phyloP scores from a whole-genome alignment of 805 yeast species.

The Schizosaccharomyces octosporus region DNA sequence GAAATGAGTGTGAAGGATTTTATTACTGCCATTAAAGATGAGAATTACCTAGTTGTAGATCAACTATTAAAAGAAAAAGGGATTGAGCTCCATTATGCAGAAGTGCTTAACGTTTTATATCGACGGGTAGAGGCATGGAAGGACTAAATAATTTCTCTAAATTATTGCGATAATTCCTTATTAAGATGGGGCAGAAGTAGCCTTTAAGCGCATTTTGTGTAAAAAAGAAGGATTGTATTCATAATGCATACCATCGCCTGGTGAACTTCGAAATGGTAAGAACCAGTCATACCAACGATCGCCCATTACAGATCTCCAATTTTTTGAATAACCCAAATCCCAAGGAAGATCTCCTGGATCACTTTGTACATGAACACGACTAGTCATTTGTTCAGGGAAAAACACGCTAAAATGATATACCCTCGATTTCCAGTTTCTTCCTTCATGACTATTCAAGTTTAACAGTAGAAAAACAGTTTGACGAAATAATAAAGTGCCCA shows the following conservation, averaged over 20 bases:
- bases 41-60: background rate
- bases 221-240: background rate
- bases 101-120: background rate
- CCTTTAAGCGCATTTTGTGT: background rate
- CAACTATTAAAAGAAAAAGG: background rate
- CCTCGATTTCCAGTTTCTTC: background rate
- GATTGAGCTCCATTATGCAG: background rate
- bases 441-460: background rate
- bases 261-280: background rate
- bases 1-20: background rate
- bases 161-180: background rate
- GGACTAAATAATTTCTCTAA: background rate
- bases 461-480: background rate
- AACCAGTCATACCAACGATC: slow-evolving; percentile 1
- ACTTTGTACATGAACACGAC: background rate
- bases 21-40: background rate
- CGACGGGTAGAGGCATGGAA: background rate
- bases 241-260: background rate
- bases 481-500: background rate
- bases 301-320: background rate
- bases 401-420: background rate
- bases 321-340: background rate
- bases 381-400: background rate
- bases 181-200: background rate
- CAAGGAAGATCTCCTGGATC: slow-evolving; percentile 1